Evolutionary conservation across 2,329 filamentous ascomycete genomes (phyloP).

Genomic region (Calonectria pauciramosa): DNA sequence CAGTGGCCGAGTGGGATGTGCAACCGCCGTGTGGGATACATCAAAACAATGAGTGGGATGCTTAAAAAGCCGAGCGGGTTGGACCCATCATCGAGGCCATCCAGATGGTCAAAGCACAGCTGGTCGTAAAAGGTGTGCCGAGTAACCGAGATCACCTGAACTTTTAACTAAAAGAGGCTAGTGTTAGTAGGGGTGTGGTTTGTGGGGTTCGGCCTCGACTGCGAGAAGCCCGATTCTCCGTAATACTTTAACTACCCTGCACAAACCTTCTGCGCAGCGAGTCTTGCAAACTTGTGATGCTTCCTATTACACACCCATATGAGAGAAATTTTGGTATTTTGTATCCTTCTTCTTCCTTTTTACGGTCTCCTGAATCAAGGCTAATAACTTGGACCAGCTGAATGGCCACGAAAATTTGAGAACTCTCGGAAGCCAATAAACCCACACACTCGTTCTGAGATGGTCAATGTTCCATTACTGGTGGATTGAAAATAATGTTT

Average conservation of each 20-base stretch:
- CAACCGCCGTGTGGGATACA: neutral
- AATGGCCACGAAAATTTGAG: too few species aligned
- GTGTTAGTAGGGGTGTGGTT: neutral
- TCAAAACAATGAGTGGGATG: neutral
- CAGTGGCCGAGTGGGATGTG: neutral
- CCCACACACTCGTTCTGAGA: too few species aligned
- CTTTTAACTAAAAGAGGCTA: neutral
- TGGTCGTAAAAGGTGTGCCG: neutral
- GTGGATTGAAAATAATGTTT: too few species aligned
- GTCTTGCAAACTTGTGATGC: neutral
- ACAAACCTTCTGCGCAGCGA: neutral
- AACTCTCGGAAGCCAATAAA: too few species aligned
- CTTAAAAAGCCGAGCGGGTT: neutral
- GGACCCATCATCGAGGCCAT: neutral
- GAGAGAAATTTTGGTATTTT: too few species aligned
- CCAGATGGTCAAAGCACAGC: neutral
- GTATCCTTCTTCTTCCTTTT: neutral
- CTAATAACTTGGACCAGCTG: too few species aligned
- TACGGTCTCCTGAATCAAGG: too few species aligned
- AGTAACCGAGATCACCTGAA: neutral
- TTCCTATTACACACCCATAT: neutral
- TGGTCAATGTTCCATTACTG: too few species aligned
- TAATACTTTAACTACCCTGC: neutral
- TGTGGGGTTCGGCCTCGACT: neutral
- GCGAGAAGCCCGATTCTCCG: too few species aligned